A percentile compares a stretch with the other conserved stretches of the same genome.
Evolutionary conservation across 2,329 filamentous ascomycete species (phyloP).

Genomic region (Pestalotiopsis sp.): DNA sequence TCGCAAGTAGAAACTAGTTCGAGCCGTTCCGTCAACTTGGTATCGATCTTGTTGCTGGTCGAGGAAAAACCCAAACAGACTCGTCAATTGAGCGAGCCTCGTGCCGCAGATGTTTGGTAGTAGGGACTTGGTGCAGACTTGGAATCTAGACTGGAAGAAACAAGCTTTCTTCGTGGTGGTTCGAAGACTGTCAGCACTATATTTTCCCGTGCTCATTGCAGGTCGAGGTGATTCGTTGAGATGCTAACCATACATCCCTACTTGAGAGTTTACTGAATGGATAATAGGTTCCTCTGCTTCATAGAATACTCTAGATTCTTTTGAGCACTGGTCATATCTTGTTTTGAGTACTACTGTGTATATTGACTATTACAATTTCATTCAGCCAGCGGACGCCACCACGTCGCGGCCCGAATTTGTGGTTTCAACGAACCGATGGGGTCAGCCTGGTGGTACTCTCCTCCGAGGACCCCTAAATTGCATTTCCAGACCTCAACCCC

Average conservation of each 20-base stretch:
- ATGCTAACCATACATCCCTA: too few relatives aligned
- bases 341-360: too few relatives aligned
- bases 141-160: background rate
- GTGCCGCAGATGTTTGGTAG: too few relatives aligned
- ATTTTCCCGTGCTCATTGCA: too few relatives aligned
- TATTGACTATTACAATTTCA: background rate
- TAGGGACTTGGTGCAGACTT: too few relatives aligned
- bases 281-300: too few relatives aligned
- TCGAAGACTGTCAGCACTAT: too few relatives aligned
- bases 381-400: background rate
- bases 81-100: too few relatives aligned
- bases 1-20: background rate
- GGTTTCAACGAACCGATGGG: background rate
- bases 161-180: background rate
- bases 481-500: background rate
- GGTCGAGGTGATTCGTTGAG: background rate
- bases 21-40: background rate
- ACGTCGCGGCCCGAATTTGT: background rate
- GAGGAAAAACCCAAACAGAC: background rate
- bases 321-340: too few relatives aligned
- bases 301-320: too few relatives aligned
- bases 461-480: background rate
- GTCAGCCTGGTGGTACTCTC: background rate
- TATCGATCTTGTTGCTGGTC: background rate
- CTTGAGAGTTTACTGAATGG: too few relatives aligned